Base-by-base conservation (phyloP, 129 eudicot genomes). In the Chrysanthemum makinoi region DNA sequence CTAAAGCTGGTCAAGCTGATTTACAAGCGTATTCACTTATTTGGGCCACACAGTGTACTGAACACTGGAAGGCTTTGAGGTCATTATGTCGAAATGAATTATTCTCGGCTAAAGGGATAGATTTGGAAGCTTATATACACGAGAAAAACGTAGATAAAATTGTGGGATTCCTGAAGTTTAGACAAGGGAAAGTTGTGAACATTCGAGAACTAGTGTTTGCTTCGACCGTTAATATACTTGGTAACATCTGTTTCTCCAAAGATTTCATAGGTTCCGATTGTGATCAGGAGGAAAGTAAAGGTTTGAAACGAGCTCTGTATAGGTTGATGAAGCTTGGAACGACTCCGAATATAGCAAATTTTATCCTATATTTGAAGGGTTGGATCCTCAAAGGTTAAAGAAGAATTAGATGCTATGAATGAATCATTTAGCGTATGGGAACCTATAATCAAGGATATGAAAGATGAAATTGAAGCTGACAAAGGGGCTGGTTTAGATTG, bases 1-100 rank as follows among this genome's bases (percentile, higher is more conserved):
- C 82, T 6, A 79, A 66, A 79, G 82, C 82, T 10, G 82, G 78
- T 10, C 78, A 79, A 65, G 74, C 65, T 48, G 78, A 74, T 19
- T 17, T 79, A 33, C 78, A 79, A 10, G 48, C 65, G 2, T 48
- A 72, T 63, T 79, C 78, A 0, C 78, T 72, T 4, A 72, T 79
- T 10, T 79, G 82, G 82, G 82, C 78, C 16, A 72, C 74, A 1
- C 56, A 35, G 72, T n/a, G 82, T 55, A 72, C 69, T 7, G 39
- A 72, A 1, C 78, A 72, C 6, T 79, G 78, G 82, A 79, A 79
- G 69, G 56, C 59, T 15, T 33, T 79, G 8, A 19, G 82, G 16
- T 79, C 70, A 1, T 30, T 79, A 7, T 65, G 73, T 22, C 64
- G 69, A 8, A 26, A 72, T 0, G 77, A 79, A 8, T 22, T 79